These are phyloP conservation scores for Sordariomycetes sp. DNA, from an alignment of 2,329 filamentous ascomycete species.

Conservation along the genomic window DNA sequence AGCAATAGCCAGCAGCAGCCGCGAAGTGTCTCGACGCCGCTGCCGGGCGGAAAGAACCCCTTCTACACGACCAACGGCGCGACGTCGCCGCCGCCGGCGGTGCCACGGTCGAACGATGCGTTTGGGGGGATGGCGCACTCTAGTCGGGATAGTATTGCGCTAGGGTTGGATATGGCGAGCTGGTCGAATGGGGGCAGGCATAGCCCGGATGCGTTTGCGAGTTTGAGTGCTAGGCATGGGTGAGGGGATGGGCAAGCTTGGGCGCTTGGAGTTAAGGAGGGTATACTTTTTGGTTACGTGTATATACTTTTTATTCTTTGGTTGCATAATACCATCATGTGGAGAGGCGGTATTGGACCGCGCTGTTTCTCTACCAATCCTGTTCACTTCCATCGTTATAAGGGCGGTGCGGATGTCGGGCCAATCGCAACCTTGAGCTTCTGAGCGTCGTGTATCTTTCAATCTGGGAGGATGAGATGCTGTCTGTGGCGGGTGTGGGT, in stretches of 20 bases:
- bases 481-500: no score
- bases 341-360: neutral
- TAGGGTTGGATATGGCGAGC: conserved; percentile 45
- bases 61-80: conserved; percentile 27
- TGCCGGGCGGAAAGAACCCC: conserved; percentile 41
- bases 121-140: neutral
- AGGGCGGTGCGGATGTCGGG: neutral
- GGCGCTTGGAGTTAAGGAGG: neutral
- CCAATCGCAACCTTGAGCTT: neutral
- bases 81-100: conserved; percentile 7
- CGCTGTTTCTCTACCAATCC: neutral
- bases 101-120: conserved; percentile 1
- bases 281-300: neutral
- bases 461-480: no score
- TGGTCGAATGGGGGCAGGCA: conserved; percentile 60
- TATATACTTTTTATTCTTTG: neutral
- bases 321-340: neutral
- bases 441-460: neutral
- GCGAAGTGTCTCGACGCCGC: conserved; percentile 17
- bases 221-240: conserved; percentile 48
- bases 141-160: conserved; percentile 60
- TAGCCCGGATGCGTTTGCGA: conserved; percentile 70
- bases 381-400: neutral
- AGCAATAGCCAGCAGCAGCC: conserved; percentile 6
- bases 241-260: neutral